Evolutionary conservation across 2,329 filamentous ascomycete genomes (phyloP).

Genomic region (Aspergillus sp.): DNA sequence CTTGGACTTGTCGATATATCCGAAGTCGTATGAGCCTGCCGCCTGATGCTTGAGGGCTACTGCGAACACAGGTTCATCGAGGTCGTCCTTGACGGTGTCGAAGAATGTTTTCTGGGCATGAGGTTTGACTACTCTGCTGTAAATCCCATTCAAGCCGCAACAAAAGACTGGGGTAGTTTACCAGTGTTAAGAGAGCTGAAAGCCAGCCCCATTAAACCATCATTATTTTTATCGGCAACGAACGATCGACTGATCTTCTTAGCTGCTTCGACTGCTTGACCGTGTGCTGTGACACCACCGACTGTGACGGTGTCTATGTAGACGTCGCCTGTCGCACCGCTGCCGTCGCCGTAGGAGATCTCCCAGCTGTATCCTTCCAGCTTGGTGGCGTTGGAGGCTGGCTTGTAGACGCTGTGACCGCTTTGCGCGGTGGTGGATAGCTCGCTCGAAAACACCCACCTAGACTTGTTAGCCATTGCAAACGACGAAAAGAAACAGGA

Average conservation of each 20-base stretch:
- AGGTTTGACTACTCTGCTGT: slow-evolving; percentile 35
- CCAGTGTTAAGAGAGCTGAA: slow-evolving; percentile 55
- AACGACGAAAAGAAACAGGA: not conserved
- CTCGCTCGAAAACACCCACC: slow-evolving; percentile 61
- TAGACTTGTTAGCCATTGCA: slow-evolving; percentile 20
- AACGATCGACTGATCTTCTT: slow-evolving; percentile 51
- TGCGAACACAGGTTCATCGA: slow-evolving; percentile 49
- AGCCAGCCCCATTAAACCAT: slow-evolving; percentile 55
- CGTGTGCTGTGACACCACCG: slow-evolving; percentile 51
- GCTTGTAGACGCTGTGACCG: slow-evolving; percentile 55
- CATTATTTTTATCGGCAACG: slow-evolving; percentile 45
- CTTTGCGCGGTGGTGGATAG: slow-evolving; percentile 44
- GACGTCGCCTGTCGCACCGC: slow-evolving; percentile 56
- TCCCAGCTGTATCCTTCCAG: slow-evolving; percentile 49
- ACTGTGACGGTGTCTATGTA: slow-evolving; percentile 60
- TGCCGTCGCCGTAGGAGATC: slow-evolving; percentile 61
- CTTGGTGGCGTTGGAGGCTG: slow-evolving; percentile 41
- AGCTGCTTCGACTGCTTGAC: slow-evolving; percentile 62
- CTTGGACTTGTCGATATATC: slow-evolving; percentile 52
- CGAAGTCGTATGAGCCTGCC: slow-evolving; percentile 51
- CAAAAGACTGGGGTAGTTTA: slow-evolving; percentile 6
- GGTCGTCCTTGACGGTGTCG: slow-evolving; percentile 49
- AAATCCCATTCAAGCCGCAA: not conserved
- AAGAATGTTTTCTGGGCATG: slow-evolving; percentile 51
- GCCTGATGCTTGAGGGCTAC: slow-evolving; percentile 48